These are phyloP conservation scores for Gossypium longicalyx DNA, from an alignment of 345 rosid genomes.

Conservation along the genomic window DNA sequence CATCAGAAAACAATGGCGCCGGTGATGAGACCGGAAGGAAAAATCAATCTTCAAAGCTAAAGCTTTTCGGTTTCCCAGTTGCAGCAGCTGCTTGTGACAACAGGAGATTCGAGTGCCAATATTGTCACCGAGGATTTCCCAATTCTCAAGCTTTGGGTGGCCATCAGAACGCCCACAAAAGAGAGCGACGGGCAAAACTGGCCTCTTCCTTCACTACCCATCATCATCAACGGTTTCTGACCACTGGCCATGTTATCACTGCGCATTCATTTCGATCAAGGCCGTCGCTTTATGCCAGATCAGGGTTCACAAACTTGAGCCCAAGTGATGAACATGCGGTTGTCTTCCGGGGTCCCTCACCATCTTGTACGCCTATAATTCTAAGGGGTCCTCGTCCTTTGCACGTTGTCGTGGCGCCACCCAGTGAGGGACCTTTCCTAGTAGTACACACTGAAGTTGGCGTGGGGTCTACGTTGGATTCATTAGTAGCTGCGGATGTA, in stretches of 20 bases:
- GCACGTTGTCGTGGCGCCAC: not conserved
- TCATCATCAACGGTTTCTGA: not conserved
- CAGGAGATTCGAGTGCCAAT: constrained; percentile 10
- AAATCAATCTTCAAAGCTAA: not conserved
- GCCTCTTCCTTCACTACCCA: not conserved
- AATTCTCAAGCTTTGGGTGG: constrained; percentile 15
- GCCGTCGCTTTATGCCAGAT: not conserved
- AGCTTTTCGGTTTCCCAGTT: constrained; percentile 1
- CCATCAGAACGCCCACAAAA: constrained; percentile 11
- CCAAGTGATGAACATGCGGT: not conserved
- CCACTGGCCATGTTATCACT: constrained; percentile 1
- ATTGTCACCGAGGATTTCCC: constrained; percentile 2
- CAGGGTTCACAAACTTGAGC: not conserved
- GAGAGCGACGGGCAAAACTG: not conserved
- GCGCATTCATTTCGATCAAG: constrained; percentile 16
- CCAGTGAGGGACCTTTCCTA: not conserved
- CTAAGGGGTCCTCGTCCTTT: not conserved
- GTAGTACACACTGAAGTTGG: not conserved
- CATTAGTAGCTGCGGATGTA: not conserved
- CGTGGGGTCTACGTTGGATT: not conserved
- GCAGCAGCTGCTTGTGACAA: not conserved
- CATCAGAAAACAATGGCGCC: not conserved
- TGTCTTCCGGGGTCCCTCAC: not conserved
- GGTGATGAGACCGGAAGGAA: not conserved
- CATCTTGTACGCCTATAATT: not conserved